Conservation (phyloP, 1,139 yeast species). For the Candida sp. region DNA sequence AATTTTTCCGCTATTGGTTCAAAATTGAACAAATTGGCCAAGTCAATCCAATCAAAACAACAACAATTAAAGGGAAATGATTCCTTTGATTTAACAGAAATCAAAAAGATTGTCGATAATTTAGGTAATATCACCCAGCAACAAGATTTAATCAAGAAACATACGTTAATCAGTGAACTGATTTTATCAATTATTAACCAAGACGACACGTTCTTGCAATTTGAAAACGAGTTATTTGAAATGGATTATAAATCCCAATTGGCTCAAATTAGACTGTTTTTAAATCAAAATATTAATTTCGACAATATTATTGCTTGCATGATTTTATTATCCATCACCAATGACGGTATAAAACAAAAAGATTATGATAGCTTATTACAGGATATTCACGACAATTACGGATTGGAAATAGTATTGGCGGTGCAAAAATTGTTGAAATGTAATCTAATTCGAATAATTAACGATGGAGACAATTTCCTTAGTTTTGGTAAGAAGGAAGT, state of each 20-base stretch:
- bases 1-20: slow-evolving; percentile 84
- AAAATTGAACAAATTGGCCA: slow-evolving; percentile 67
- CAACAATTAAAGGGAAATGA: slow-evolving; percentile 60
- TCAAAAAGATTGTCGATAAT: slow-evolving; percentile 68
- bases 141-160: slow-evolving; percentile 70
- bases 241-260: slow-evolving; percentile 54
- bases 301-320: slow-evolving; percentile 47
- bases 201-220: slow-evolving; percentile 56
- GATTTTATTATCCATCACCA: slow-evolving; percentile 52
- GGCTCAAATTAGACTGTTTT: slow-evolving; percentile 44
- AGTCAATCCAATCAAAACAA: slow-evolving; percentile 47
- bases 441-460: slow-evolving; percentile 23
- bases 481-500: slow-evolving; percentile 22
- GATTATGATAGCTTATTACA: slow-evolving; percentile 50
- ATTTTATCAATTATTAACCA: slow-evolving; percentile 52
- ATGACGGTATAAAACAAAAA: slow-evolving; percentile 62
- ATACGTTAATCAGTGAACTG: slow-evolving; percentile 72
- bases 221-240: slow-evolving; percentile 73
- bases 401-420: slow-evolving; percentile 41
- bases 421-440: slow-evolving; percentile 23
- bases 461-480: slow-evolving; percentile 13
- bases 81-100: slow-evolving; percentile 48
- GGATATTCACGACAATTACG: slow-evolving; percentile 57
- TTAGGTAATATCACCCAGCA: slow-evolving; percentile 64
- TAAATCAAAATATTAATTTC: slow-evolving; percentile 33